Base-by-base conservation (phyloP, 805 yeast species). In the Aciculoconidium aculeatum region DNA sequence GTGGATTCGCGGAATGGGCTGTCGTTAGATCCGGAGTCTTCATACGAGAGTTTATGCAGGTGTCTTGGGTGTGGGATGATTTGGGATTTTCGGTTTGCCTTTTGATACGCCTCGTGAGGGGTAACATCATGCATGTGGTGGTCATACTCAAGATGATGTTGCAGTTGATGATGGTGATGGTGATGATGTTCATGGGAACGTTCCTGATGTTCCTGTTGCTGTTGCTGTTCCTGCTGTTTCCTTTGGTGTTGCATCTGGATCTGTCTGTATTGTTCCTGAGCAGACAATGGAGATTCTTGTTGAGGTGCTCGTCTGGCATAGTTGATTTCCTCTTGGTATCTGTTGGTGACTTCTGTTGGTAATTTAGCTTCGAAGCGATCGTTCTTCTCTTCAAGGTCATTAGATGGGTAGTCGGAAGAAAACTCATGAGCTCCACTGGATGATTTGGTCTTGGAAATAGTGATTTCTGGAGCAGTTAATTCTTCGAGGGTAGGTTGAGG, bases 321-420 rank as follows among this genome's bases (percentile, higher is more conserved):
- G 14, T 46, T 55, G 11, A 51, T 37, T 12, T 56, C 55, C 23
- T 41, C 44, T 35, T 58, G 65, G 37, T 32, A 40, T 19, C 39
- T 32, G 28, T 54, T 48, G 1, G 49, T 28, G 10, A 47, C 43
- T 16, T 49, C 47, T 2, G 66, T 58, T 12, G 65, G 64, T 18
- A 58, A 42, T 32, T 36, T 52, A 4, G 43, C 17, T 11, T 39
- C 40, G 27, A 30, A 44, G 5, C 11, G 20, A 13, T 28, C 28
- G 6, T 41, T 41, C 21, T 36, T 39, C 6, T 51, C 55, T 21
- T 30, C 35, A 13, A 45, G 54, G 11, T 50, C 58, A 27, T 47
- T 51, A 6, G 32, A 23, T n/a, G n/a, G n/a, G 12, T 19, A 21
- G 8, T 31, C 34, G 22, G 20, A 16, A 5, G 15, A 29, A 23